These are phyloP conservation scores for Lactarius akahatsu DNA, from an alignment of 768 basidiomycete species.

Conservation along the genomic window DNA sequence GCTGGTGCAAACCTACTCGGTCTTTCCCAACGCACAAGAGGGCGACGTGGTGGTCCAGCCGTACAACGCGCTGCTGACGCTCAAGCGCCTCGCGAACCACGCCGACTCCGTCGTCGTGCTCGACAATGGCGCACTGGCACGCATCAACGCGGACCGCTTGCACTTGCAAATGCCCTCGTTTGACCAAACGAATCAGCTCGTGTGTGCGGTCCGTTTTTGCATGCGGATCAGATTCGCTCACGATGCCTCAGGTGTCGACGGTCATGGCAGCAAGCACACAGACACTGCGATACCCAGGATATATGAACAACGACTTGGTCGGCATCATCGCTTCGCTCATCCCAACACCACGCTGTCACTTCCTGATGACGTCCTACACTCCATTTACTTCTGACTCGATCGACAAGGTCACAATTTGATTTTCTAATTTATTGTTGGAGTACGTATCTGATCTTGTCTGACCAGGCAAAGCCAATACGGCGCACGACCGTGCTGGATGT, in stretches of 20 bases:
- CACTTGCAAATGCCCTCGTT: conserved; percentile 86
- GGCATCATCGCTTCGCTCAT: conserved; percentile 96
- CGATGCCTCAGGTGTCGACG: conserved; percentile 71
- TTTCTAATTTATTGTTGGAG: not conserved
- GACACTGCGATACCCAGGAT: conserved; percentile 94
- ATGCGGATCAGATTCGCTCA: not conserved
- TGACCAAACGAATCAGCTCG: conserved; percentile 90
- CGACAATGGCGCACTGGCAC: conserved; percentile 90
- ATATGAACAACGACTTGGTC: conserved; percentile 99
- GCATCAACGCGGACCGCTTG: conserved; percentile 90
- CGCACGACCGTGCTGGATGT: conserved; percentile 97
- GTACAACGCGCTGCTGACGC: conserved; percentile 91
- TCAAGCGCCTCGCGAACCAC: conserved; percentile 92
- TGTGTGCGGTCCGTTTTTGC: conserved; percentile 32
- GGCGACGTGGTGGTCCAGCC: conserved; percentile 98
- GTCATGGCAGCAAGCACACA: conserved; percentile 98
- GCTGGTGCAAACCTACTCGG: conserved; percentile 97
- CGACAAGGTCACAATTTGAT: conserved; percentile 63
- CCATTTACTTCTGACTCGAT: conserved; percentile 97
- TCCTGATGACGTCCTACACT: conserved; percentile 98
- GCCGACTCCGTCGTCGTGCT: conserved; percentile 97
- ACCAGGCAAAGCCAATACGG: conserved; percentile 88
- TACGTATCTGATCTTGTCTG: conserved; percentile 9
- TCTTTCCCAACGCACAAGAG: conserved; percentile 92
- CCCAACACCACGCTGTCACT: conserved; percentile 95